Percentiles rank a stretch among this genome's conserved stretches.
Evolutionary conservation across 2,329 filamentous ascomycete species (phyloP).

Genomic region (Thelonectria blattea): DNA sequence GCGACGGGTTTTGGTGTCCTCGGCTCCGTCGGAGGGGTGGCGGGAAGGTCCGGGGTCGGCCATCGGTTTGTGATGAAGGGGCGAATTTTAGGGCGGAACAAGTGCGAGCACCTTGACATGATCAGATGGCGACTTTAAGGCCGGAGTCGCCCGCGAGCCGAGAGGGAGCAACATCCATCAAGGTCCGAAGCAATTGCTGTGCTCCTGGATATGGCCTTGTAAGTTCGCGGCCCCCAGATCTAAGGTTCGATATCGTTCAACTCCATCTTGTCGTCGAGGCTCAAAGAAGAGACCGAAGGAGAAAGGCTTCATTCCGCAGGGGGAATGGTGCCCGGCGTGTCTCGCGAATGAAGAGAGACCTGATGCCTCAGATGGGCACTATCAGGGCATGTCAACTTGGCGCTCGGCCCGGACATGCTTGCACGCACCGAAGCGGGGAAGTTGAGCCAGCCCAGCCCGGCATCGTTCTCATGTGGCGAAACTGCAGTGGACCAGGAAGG

Average conservation of each 20-base stretch:
- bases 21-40: constrained; percentile 39
- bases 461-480: constrained; percentile 23
- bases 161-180: constrained; percentile 10
- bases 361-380: constrained; percentile 37
- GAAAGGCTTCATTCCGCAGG: constrained; percentile 37
- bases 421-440: constrained; percentile 33
- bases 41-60: constrained; percentile 36
- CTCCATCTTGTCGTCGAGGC: constrained; percentile 39
- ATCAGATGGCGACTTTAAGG: constrained; percentile 29
- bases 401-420: constrained; percentile 32
- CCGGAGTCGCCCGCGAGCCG: constrained; percentile 26
- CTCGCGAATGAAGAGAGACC: constrained; percentile 37
- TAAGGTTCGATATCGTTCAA: constrained; percentile 31
- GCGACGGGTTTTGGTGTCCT: constrained; percentile 34
- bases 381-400: constrained; percentile 26
- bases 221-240: constrained; percentile 21
- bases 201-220: background rate
- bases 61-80: constrained; percentile 37
- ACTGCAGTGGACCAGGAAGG: constrained; percentile 10
- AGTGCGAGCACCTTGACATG: constrained; percentile 32
- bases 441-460: constrained; percentile 27
- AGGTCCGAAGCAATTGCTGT: background rate
- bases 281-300: constrained; percentile 36
- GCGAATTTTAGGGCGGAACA: constrained; percentile 32
- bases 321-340: constrained; percentile 34